Percentiles rank a stretch among this genome's conserved stretches.
These are phyloP conservation scores for Neohortaea acidophila DNA, from an alignment of 495 filamentous ascomycete species.

Conservation along the genomic window DNA sequence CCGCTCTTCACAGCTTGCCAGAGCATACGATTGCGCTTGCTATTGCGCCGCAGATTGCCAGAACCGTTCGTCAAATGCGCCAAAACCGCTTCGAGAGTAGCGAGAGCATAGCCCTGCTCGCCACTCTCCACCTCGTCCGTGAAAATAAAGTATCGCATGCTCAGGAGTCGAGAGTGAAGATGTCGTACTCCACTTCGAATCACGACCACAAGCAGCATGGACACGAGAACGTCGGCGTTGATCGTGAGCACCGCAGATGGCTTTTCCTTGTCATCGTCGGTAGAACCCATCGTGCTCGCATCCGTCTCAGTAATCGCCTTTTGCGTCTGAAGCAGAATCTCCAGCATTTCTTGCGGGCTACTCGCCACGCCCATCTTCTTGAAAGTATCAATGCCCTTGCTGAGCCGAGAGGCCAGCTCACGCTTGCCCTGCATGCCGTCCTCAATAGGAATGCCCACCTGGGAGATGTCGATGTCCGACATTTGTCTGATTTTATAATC, in stretches of 20 bases:
- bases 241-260: constrained; percentile 52
- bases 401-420: constrained; percentile 53
- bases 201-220: constrained; percentile 77
- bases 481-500: constrained; percentile 83
- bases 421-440: constrained; percentile 55
- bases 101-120: constrained; percentile 92
- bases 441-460: constrained; percentile 75
- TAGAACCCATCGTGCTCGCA: constrained; percentile 16
- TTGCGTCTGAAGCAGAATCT: constrained; percentile 70
- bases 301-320: constrained; percentile 56
- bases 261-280: constrained; percentile 40
- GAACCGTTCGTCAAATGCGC: constrained; percentile 79
- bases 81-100: constrained; percentile 89
- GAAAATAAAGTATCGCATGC: constrained; percentile 93
- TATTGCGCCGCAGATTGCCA: constrained; percentile 64
- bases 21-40: constrained; percentile 65
- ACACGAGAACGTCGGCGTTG: constrained; percentile 92
- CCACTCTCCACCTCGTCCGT: constrained; percentile 94
- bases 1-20: constrained; percentile 77
- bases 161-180: constrained; percentile 71
- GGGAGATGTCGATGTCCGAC: constrained; percentile 83
- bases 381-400: constrained; percentile 74
- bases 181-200: constrained; percentile 82
- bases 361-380: constrained; percentile 69
- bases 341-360: constrained; percentile 89